Evolutionary conservation across 2,329 filamentous ascomycete genomes (phyloP), one percentile per base, ranked within the genome.

Genomic region (Cladobotryum protrusum): DNA sequence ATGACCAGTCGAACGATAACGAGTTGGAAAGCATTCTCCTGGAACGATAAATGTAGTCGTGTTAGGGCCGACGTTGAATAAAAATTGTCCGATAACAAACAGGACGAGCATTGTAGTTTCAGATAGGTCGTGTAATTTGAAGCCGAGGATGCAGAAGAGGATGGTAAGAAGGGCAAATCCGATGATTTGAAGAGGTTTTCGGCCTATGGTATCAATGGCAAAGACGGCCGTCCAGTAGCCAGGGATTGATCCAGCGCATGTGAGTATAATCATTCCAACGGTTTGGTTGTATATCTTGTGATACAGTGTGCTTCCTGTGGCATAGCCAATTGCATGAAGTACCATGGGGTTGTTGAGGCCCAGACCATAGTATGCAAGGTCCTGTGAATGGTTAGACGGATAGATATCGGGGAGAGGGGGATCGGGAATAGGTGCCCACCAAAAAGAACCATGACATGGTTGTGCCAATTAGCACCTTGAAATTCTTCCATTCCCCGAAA

Each of bases 361-460:
- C 2, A 92, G 76, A 33, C 83, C 83, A 56, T 86, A 87, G 60
- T 79, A 86, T 3, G 82, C 82, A 47, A 79, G 64, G 62, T 91
- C 87, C 71, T 83, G 19, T 1, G 35, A 1, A 35, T 40, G 6
- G 14, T 18, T 7, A 1, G 19, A 14, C 14, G 40, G 15, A 19
- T n/a, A 3, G 19, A 47, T 17, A 11, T 15, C 13, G 15, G 20
- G 19, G 6, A 4, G 18, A 12, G n/a, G 20, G 5, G 11, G 20
- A 13, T 42, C 12, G n/a, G 15, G 24, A 49, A 7, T 1, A 1
- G 5, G 19, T 12, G 50, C 71, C 42, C 58, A 77, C 75, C 46
- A 92, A 72, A 59, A 91, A 84, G 69, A 92, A 91, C 87, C 88
- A 92, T 0, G 86, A 90, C 43, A 86, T 72, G 1, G 87, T 87